Conservation (phyloP, 1,139 yeast species). For the Pichia sp. region DNA sequence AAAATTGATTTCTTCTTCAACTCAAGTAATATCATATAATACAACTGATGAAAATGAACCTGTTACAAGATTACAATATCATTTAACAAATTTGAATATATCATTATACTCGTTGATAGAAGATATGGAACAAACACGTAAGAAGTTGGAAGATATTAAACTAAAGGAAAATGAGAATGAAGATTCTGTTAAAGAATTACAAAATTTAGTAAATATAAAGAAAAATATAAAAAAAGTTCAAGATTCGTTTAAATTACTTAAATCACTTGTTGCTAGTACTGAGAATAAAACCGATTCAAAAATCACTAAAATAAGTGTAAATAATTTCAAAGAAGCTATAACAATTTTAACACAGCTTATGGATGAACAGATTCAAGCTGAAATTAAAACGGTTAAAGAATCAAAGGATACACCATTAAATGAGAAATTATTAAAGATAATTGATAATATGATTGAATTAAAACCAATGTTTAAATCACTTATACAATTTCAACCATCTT, state of each 20-base stretch:
- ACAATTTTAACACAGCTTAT: conserved; percentile 37
- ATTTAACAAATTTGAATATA: conserved; percentile 50
- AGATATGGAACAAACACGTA: conserved; percentile 36
- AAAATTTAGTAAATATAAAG: conserved; percentile 38
- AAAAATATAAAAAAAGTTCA: conserved; percentile 39
- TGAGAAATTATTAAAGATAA: conserved; percentile 14
- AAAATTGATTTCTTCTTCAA: conserved; percentile 35
- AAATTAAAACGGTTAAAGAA: conserved; percentile 19
- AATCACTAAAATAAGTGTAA: conserved; percentile 15
- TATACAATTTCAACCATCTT: conserved; percentile 40
- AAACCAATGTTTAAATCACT: conserved; percentile 47
- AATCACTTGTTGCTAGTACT: conserved; percentile 29
- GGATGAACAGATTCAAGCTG: conserved; percentile 31
- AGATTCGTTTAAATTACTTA: conserved; percentile 38
- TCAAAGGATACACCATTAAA: conserved; percentile 11
- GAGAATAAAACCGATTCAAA: conserved; percentile 12
- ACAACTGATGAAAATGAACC: conserved; percentile 21
- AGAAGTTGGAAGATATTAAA: conserved; percentile 17
- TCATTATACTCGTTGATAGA: conserved; percentile 48
- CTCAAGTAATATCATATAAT: conserved; percentile 31
- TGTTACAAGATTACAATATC: conserved; percentile 54
- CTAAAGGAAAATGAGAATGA: conserved; percentile 14
- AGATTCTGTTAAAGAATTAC: conserved; percentile 32
- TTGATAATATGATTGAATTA: conserved; percentile 35
- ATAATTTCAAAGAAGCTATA: conserved; percentile 36